Evolutionary conservation across 495 filamentous ascomycete species (phyloP).

Genomic region (Aspergillus biplanus): DNA sequence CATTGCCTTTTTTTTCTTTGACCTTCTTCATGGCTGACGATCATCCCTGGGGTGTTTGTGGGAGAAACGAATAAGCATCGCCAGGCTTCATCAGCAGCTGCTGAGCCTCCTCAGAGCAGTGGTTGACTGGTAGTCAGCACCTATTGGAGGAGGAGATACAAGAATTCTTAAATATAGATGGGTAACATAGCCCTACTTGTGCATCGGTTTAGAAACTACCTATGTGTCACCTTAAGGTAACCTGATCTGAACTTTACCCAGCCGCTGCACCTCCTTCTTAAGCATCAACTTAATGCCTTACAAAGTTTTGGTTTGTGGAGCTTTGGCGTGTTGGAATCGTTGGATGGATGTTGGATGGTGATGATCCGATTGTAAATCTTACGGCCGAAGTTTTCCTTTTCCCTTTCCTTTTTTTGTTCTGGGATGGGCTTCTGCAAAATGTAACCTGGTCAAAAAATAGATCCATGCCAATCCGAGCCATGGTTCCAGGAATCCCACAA

Average conservation of each 20-base stretch:
- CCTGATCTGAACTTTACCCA: neutral
- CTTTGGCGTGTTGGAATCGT: too few species aligned
- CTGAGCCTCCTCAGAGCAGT: neutral
- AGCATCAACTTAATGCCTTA: too few species aligned
- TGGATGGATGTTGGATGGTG: too few species aligned
- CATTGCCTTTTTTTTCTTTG: neutral
- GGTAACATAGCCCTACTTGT: constrained; percentile 6
- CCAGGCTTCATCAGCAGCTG: neutral
- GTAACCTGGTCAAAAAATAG: neutral
- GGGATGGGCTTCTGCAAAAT: too few species aligned
- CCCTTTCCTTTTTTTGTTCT: neutral
- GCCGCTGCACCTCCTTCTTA: too few species aligned
- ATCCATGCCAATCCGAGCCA: constrained; percentile 1
- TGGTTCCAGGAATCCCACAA: neutral
- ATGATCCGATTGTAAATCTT: too few species aligned
- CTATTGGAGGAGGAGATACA: too few species aligned
- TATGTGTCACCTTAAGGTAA: constrained; percentile 19
- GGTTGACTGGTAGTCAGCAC: too few species aligned
- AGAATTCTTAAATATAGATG: neutral
- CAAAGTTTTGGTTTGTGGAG: too few species aligned
- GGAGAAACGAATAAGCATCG: neutral
- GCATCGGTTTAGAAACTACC: neutral
- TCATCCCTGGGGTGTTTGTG: neutral
- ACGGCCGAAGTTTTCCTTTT: neutral
- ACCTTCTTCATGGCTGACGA: neutral